phyloP scores from a whole-genome alignment of 495 filamentous ascomycete species.

The Stereocaulon alpinum region DNA sequence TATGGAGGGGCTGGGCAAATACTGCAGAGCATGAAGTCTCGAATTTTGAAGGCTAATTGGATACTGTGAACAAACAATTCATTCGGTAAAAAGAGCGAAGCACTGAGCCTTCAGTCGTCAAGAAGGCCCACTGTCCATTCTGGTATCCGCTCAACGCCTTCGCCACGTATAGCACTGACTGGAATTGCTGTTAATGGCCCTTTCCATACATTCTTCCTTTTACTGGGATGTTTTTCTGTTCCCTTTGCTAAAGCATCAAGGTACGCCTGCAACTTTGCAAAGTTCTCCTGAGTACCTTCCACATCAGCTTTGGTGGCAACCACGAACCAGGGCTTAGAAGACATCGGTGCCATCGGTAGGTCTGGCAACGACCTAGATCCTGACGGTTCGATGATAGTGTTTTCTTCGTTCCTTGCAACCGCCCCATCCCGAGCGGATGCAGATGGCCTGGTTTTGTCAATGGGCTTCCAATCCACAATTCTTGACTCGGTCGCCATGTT shows the following conservation, averaged over 20 bases:
- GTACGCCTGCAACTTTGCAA: conserved; percentile 55
- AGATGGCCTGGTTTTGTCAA: conserved; percentile 6
- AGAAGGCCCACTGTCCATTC: conserved; percentile 68
- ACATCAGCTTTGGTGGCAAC: conserved; percentile 93
- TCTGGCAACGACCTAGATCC: conserved; percentile 14
- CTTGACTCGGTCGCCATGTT: conserved; percentile 37
- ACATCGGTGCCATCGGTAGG: conserved; percentile 48
- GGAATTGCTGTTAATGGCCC: conserved; percentile 60
- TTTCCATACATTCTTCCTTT: conserved; percentile 55
- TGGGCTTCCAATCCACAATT: conserved; percentile 20
- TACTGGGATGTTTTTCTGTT: conserved; percentile 56
- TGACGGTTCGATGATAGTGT: conserved; percentile 29
- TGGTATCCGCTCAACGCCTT: conserved; percentile 71
- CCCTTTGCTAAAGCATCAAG: conserved; percentile 49
- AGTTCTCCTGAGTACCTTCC: conserved; percentile 67
- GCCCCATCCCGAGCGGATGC: conserved; percentile 5
- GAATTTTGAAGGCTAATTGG: too few relatives aligned
- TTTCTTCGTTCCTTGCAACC: conserved; percentile 18
- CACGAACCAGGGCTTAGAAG: conserved; percentile 91
- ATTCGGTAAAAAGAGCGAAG: neutral
- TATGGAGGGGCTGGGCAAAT: too few relatives aligned
- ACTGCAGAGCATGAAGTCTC: too few relatives aligned
- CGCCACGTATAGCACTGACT: conserved; percentile 75
- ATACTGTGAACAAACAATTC: too few relatives aligned
- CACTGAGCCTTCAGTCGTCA: conserved; percentile 29